Evolutionary conservation across 345 rosid genomes (phyloP), one percentile per base, ranked within the genome.

Genomic region (Isatis tinctoria): DNA sequence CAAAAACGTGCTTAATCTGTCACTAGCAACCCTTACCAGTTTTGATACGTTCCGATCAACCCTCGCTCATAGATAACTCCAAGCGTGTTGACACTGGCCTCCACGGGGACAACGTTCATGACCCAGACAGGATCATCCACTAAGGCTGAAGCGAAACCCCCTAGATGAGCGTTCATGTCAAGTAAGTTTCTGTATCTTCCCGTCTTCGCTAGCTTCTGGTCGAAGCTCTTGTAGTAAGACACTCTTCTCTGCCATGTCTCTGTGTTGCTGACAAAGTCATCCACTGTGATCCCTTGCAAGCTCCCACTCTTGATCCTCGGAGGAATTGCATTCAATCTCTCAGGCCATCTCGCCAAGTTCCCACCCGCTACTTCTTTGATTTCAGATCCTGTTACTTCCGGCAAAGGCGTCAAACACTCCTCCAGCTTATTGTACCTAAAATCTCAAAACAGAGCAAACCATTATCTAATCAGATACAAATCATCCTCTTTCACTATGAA

Each of bases 41-140:
- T 87, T 60, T 94, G 98, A 66, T 94, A 94, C 0, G 96, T 90
- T 70, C 98, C 98, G 4, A 90, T 86, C 73, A 94, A 64, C 4
- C 99, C 97, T 14, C 97, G 88, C 70, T 95, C 96, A 12, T 80
- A 95, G 9, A 92, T 81, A 17, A 74, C 93, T 4, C 97, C 99
- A 22, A 95, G 89, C 14, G 97, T 95, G 69, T 88, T 79, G 73
- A 77, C 49, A 12, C 63, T 49, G 0, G 88, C 87, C 44, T 92
- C 90, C 9, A 80, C 84, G 0, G 97, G 96, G 32, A 88, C 92
- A 20, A 78, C 53, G 33, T 92, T 95, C 97, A 90, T 92, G 51
- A 84, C 90, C 97, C 97, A 92, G 7, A 83, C 82, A 6, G 93
- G 96, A 56, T 92, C 93, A 51, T 80, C 86, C 1, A 76, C 82